Conservation (phyloP, 2,329 filamentous ascomycete genomes). For the Neoascochyta sp. region DNA sequence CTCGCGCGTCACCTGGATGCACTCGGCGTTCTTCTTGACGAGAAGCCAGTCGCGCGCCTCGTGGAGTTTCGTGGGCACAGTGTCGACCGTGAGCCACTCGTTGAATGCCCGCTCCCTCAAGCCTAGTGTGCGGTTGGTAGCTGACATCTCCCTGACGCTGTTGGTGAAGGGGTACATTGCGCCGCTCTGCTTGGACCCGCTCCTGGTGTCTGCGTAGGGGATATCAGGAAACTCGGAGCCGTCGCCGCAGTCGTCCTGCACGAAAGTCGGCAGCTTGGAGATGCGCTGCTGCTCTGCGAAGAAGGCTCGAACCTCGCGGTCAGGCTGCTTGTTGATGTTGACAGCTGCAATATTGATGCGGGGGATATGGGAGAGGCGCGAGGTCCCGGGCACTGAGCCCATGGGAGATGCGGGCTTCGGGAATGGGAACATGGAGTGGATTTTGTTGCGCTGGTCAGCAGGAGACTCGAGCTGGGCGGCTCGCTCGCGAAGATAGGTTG, state of each 20-base stretch:
- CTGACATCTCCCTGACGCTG: neutral
- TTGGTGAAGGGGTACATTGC: neutral
- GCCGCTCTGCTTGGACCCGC: slow-evolving; percentile 2
- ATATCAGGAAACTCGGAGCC: slow-evolving; percentile 24
- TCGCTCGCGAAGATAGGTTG: slow-evolving; percentile 6
- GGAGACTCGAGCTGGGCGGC: too few relatives aligned
- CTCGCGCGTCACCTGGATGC: slow-evolving; percentile 46
- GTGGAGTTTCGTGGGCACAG: slow-evolving; percentile 46
- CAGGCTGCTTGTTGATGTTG: slow-evolving; percentile 3
- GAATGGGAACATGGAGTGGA: slow-evolving; percentile 2
- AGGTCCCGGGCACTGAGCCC: slow-evolving; percentile 1
- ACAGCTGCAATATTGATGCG: slow-evolving; percentile 10
- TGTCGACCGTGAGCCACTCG: slow-evolving; percentile 51
- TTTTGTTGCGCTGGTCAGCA: slow-evolving; percentile 1
- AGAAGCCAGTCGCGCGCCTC: slow-evolving; percentile 43
- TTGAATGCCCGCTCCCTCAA: slow-evolving; percentile 44
- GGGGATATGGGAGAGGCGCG: neutral
- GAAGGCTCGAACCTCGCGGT: slow-evolving; percentile 8
- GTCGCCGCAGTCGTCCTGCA: slow-evolving; percentile 32
- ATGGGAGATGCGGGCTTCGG: slow-evolving; percentile 1
- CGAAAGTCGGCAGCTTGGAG: slow-evolving; percentile 21
- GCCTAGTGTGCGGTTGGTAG: slow-evolving; percentile 32
- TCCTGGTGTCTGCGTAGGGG: slow-evolving; percentile 9
- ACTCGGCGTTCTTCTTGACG: slow-evolving; percentile 36
- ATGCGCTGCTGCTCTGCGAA: slow-evolving; percentile 23